A percentile compares a stretch with the other conserved stretches of the same genome.
phyloP scores from a whole-genome alignment of 129 eudicot genomes.

The Flaveria trinervia region DNA sequence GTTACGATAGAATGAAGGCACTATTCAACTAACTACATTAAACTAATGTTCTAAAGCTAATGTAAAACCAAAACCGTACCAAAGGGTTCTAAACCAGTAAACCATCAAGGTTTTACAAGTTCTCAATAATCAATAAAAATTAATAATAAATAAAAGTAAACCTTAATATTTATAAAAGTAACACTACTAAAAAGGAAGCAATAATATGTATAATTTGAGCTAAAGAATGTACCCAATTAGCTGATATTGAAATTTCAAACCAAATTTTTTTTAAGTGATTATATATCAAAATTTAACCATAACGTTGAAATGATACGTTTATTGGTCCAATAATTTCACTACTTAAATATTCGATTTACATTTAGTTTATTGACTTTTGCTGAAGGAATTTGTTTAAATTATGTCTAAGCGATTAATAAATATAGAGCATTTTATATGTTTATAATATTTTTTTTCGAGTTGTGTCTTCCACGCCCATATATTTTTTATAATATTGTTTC shows the following conservation, averaged over 20 bases:
- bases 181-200: no score
- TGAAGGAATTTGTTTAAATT: not conserved
- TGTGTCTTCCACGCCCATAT: not conserved
- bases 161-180: no score
- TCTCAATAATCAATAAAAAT: no score
- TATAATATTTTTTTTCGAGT: not conserved
- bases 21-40: no score
- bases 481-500: not conserved
- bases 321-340: constrained; percentile 1
- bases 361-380: not conserved
- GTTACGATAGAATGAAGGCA: no score
- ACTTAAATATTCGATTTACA: not conserved
- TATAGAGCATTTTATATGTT: not conserved
- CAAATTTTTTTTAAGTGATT: not conserved
- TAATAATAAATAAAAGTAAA: no score
- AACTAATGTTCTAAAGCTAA: no score
- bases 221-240: no score
- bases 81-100: no score
- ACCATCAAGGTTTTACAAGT: no score
- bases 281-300: not conserved
- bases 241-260: not conserved
- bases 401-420: not conserved
- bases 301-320: not conserved
- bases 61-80: no score
- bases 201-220: no score